phyloP scores from a whole-genome alignment of 163 green algal species.

The Trebouxia gelatinosa region DNA sequence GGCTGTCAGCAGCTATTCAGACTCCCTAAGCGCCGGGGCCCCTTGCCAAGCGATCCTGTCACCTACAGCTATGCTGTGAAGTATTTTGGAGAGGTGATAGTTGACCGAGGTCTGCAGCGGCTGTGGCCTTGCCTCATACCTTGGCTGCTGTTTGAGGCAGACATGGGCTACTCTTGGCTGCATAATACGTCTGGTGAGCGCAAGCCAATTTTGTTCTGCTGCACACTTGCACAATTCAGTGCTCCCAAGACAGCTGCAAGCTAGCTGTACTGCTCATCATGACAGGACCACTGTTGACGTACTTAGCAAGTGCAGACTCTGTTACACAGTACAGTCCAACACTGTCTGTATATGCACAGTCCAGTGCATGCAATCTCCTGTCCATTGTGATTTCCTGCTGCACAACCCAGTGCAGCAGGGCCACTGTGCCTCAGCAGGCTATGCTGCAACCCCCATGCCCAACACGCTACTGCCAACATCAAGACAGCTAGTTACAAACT shows the following conservation, averaged over 20 bases:
- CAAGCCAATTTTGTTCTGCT: background rate
- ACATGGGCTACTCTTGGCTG: conserved; percentile 8
- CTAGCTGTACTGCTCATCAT: background rate
- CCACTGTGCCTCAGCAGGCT: no score
- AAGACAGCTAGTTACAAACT: no score
- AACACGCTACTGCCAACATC: no score
- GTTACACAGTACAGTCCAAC: background rate
- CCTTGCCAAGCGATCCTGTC: background rate
- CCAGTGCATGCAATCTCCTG: background rate
- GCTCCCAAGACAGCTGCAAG: background rate
- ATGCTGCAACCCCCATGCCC: no score
- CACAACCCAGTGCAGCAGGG: no score
- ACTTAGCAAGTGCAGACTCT: no score
- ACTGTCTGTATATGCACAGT: background rate
- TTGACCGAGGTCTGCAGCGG: background rate
- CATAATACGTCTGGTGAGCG: background rate
- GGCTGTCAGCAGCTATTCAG: background rate
- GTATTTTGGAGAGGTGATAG: background rate
- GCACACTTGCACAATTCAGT: background rate
- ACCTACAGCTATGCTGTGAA: background rate
- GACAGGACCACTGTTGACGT: background rate
- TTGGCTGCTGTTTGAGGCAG: background rate
- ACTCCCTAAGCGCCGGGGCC: background rate
- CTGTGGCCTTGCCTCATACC: conserved; percentile 9
- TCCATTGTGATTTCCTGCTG: no score